phyloP scores from a whole-genome alignment of 495 filamentous ascomycete genomes.

The Podospora fimiseda region DNA sequence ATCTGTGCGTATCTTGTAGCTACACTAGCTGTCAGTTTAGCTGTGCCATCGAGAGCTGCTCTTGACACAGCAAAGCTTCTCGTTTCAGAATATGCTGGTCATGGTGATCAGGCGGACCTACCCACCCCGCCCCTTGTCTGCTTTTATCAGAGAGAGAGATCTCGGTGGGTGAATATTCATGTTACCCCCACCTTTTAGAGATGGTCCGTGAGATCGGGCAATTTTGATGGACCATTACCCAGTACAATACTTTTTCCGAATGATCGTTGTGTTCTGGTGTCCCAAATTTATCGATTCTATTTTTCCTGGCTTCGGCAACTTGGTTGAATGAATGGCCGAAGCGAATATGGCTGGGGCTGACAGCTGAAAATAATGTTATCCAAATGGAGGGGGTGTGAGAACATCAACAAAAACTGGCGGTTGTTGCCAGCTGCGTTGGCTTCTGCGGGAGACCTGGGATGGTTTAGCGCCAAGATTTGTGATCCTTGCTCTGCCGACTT shows the following conservation, averaged over 20 bases:
- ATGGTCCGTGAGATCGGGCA: no score
- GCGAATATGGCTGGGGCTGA: background rate
- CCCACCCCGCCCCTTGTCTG: slow-evolving; percentile 6
- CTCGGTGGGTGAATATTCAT: slow-evolving; percentile 1
- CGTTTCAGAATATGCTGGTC: slow-evolving; percentile 16
- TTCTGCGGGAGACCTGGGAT: background rate
- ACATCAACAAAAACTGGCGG: background rate
- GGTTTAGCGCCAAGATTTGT: slow-evolving; percentile 6
- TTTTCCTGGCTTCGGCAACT: background rate
- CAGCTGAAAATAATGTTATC: background rate
- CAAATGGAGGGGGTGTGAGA: background rate
- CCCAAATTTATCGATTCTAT: background rate
- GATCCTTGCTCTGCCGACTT: slow-evolving; percentile 5
- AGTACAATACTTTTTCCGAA: no score
- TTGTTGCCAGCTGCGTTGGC: background rate
- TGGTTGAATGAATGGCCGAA: background rate
- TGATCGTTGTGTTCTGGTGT: no score
- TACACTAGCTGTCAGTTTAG: background rate
- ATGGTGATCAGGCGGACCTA: slow-evolving; percentile 7
- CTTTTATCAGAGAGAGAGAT: background rate
- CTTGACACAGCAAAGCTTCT: slow-evolving; percentile 12
- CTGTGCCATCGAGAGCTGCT: slow-evolving; percentile 4
- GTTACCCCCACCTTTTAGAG: slow-evolving; percentile 6
- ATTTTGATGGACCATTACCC: no score
- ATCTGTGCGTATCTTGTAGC: background rate